Percentiles rank a stretch among this genome's conserved stretches.
Conservation (phyloP, 805 yeast genomes). For the Brettanomyces naardenensis region DNA sequence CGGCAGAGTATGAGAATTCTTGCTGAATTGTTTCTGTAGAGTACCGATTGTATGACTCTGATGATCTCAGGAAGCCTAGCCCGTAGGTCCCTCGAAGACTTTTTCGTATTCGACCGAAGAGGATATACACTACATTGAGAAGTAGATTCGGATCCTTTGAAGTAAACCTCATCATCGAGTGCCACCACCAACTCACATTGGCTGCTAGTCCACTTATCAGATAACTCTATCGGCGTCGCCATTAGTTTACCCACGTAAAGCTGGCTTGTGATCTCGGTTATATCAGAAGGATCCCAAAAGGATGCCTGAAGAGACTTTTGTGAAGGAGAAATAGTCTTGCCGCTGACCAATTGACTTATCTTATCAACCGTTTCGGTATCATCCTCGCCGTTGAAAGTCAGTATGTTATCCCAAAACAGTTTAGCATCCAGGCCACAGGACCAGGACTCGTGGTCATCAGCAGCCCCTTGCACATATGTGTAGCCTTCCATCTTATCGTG, state of each 20-base stretch:
- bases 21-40: constrained; percentile 3
- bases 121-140: background rate
- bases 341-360: background rate
- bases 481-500: constrained; percentile 37
- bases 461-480: constrained; percentile 84
- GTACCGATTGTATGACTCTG: constrained; percentile 13
- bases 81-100: constrained; percentile 59
- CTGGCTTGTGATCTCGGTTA: constrained; percentile 8
- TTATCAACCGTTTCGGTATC: constrained; percentile 11
- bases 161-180: background rate
- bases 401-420: constrained; percentile 46
- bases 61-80: constrained; percentile 36
- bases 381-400: constrained; percentile 16
- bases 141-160: too few relatives aligned
- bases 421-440: constrained; percentile 44
- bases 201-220: background rate
- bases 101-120: constrained; percentile 35
- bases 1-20: constrained; percentile 48
- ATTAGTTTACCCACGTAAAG: constrained; percentile 18
- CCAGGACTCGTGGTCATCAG: constrained; percentile 93
- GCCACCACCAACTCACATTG: background rate
- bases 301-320: background rate
- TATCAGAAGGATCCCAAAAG: background rate
- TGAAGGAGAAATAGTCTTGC: background rate
- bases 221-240: background rate